Evolutionary conservation across 164 flowering plant species (phyloP).

Genomic region (Dillenia turbinata): DNA sequence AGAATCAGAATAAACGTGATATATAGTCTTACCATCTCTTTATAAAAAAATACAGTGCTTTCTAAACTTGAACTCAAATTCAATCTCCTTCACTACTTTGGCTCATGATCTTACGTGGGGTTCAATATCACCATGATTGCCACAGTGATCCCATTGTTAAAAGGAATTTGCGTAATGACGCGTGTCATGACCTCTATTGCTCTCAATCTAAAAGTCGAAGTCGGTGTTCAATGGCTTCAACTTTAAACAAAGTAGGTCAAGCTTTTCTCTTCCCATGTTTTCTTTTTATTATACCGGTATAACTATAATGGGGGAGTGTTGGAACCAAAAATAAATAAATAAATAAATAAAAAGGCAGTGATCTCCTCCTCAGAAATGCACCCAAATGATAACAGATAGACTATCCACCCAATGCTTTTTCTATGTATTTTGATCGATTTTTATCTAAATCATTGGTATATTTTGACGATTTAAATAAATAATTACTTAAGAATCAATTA

Average conservation of each 20-base stretch:
- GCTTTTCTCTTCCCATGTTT: not conserved
- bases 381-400: conserved; percentile 28
- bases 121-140: not conserved
- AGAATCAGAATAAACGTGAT: no score
- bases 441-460: no score
- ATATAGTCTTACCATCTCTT: no score
- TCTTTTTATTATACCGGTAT: not conserved
- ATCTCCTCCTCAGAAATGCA: conserved; percentile 42
- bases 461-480: no score
- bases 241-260: not conserved
- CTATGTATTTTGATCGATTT: not conserved
- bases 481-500: no score
- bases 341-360: conserved; percentile 17
- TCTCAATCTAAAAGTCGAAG: conserved; percentile 1
- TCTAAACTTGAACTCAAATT: no score
- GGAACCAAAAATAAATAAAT: no score
- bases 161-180: not conserved
- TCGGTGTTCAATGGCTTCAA: not conserved
- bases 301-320: not conserved
- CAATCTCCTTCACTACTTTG: not conserved
- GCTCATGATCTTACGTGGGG: not conserved
- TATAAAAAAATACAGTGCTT: no score
- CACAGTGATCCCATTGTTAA: conserved; percentile 14
- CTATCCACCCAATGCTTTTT: conserved; percentile 19
- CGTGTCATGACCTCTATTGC: conserved; percentile 16